These are phyloP conservation scores for Gaertneriomyces sp. DNA, from an alignment of 192 early-diverging fungal species.

Conservation along the genomic window DNA sequence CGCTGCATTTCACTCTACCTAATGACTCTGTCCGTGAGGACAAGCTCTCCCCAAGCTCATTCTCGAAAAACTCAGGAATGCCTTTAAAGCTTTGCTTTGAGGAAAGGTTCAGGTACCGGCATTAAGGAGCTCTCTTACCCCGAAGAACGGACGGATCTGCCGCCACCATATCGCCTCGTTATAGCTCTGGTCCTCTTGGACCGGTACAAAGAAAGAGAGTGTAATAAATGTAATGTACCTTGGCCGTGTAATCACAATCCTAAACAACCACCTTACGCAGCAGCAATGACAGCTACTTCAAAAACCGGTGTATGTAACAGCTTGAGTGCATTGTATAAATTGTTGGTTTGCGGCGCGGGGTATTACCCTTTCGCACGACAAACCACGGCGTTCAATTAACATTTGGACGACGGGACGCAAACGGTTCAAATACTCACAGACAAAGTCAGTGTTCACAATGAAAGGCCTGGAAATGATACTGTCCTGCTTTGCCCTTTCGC, in stretches of 20 bases:
- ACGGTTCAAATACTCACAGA: neutral
- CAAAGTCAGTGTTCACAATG: neutral
- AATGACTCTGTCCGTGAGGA: constrained; percentile 83
- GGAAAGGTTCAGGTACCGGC: too few relatives aligned
- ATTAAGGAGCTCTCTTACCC: constrained; percentile 11
- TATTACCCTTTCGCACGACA: neutral
- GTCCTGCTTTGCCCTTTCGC: neutral
- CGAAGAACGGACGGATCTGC: constrained; percentile 43
- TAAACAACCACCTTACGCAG: too few relatives aligned
- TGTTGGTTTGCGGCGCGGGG: too few relatives aligned
- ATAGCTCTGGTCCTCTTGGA: neutral
- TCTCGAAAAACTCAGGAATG: constrained; percentile 97
- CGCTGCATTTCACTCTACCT: constrained; percentile 53
- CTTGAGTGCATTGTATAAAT: neutral
- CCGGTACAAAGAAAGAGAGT: neutral
- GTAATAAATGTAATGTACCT: neutral
- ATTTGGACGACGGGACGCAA: neutral
- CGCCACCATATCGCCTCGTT: constrained; percentile 29
- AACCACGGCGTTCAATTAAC: neutral
- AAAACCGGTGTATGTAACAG: neutral
- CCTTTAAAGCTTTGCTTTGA: constrained; percentile 23
- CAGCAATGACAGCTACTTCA: neutral
- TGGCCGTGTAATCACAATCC: neutral
- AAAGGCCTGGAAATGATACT: neutral
- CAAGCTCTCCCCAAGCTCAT: constrained; percentile 83